These are phyloP conservation scores for Gloeophyllum trabeum DNA, from an alignment of 768 basidiomycete species.

Conservation along the genomic window DNA sequence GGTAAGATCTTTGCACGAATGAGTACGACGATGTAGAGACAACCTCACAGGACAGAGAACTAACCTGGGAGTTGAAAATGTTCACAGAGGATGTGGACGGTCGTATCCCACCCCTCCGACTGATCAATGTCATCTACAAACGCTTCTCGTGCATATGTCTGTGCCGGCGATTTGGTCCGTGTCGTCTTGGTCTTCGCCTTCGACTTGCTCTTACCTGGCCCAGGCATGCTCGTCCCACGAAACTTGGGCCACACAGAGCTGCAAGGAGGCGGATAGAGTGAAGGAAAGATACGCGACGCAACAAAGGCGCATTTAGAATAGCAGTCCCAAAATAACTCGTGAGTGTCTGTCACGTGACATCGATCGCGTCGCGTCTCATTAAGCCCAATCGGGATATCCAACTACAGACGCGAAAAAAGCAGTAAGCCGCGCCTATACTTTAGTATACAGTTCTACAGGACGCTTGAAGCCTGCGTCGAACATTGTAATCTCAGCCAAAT, in stretches of 20 bases:
- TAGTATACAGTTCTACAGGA: constrained; percentile 10
- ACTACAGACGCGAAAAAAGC: too few species aligned
- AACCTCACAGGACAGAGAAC: constrained; percentile 6
- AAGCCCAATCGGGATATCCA: too few species aligned
- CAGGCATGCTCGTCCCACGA: constrained; percentile 10
- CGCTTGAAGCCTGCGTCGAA: constrained; percentile 9
- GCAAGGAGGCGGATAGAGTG: too few species aligned
- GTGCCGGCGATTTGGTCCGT: constrained; percentile 12
- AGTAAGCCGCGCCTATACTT: not conserved
- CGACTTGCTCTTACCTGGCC: constrained; percentile 8
- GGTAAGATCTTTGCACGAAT: constrained; percentile 26
- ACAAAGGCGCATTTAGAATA: too few species aligned
- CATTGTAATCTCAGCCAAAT: not conserved
- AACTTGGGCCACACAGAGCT: too few species aligned
- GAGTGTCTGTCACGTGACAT: too few species aligned
- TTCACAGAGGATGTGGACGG: constrained; percentile 35
- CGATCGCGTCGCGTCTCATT: too few species aligned
- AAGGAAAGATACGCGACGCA: too few species aligned
- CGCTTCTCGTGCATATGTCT: not conserved
- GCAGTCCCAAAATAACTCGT: too few species aligned
- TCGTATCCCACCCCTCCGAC: constrained; percentile 34
- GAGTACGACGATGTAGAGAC: not conserved
- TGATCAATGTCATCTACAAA: constrained; percentile 32
- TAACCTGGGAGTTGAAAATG: constrained; percentile 44
- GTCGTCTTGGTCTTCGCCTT: constrained; percentile 7